A percentile compares a stretch with the other conserved stretches of the same genome.
Conservation (phyloP, 2,329 filamentous ascomycete species). For the Stemphylium lycopersici region DNA sequence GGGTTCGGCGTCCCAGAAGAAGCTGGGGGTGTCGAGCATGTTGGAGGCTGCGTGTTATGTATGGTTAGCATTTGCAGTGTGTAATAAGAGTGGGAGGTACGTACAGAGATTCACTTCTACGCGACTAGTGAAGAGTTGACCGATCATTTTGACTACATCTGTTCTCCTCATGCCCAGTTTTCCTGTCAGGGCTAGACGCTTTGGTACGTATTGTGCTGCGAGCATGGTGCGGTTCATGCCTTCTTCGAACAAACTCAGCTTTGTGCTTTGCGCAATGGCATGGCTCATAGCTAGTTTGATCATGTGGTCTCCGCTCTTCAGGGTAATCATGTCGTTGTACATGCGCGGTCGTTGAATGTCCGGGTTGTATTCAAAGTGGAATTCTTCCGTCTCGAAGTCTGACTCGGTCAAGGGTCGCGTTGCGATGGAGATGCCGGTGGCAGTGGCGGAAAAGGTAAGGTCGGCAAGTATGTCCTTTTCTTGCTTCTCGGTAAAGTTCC, state of each 20-base stretch:
- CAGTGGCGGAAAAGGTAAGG: conserved; percentile 81
- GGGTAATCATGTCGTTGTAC: conserved; percentile 99
- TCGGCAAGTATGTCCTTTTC: conserved; percentile 97
- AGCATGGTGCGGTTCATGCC: conserved; percentile 94
- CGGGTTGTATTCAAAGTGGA: conserved; percentile 95
- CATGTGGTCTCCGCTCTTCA: conserved; percentile 96
- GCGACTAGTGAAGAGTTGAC: conserved; percentile 86
- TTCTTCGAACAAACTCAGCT: conserved; percentile 94
- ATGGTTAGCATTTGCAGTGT: conserved; percentile 2
- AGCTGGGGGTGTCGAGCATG: conserved; percentile 93
- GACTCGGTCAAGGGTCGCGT: conserved; percentile 81
- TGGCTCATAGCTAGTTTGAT: conserved; percentile 98
- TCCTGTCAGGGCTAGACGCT: conserved; percentile 85
- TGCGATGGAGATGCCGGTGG: conserved; percentile 70
- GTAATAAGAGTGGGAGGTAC: conserved; percentile 45
- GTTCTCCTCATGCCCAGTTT: conserved; percentile 88
- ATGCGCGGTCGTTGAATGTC: conserved; percentile 86
- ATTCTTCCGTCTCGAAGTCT: conserved; percentile 97
- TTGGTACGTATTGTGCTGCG: conserved; percentile 89
- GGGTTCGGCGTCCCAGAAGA: conserved; percentile 98
- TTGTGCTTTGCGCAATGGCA: conserved; percentile 96
- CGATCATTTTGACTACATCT: conserved; percentile 91
- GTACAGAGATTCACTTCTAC: conserved; percentile 98
- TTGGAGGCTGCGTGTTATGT: conserved; percentile 72
- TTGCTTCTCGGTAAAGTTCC: conserved; percentile 96